These are phyloP conservation scores for Thelonectria discophora DNA, from an alignment of 2,329 filamentous ascomycete genomes.

Conservation along the genomic window DNA sequence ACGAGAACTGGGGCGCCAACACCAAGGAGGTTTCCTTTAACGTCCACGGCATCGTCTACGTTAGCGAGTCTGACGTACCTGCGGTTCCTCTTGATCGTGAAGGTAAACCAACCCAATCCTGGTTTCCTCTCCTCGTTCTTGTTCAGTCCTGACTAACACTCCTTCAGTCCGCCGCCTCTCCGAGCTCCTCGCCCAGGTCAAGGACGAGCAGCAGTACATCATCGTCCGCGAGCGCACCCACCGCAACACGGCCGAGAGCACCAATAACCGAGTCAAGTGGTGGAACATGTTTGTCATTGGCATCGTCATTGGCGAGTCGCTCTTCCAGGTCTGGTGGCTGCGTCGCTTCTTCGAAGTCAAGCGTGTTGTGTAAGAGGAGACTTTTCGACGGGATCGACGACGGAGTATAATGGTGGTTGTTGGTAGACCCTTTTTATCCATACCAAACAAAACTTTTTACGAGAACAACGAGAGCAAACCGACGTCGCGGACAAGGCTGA, in stretches of 20 bases:
- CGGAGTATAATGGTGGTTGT: too few relatives aligned
- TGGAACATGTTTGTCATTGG: slow-evolving; percentile 98
- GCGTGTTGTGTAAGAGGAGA: slow-evolving; percentile 65
- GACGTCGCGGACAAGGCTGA: background rate
- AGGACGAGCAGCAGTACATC: slow-evolving; percentile 98
- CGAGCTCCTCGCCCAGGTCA: slow-evolving; percentile 88
- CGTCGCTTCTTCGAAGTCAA: slow-evolving; percentile 96
- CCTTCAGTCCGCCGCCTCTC: slow-evolving; percentile 78
- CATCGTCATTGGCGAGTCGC: slow-evolving; percentile 86
- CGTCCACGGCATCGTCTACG: slow-evolving; percentile 97
- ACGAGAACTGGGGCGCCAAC: slow-evolving; percentile 95
- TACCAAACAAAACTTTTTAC: background rate
- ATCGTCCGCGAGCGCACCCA: slow-evolving; percentile 94
- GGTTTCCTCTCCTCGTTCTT: slow-evolving; percentile 4
- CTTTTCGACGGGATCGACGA: too few relatives aligned
- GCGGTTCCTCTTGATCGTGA: slow-evolving; percentile 91
- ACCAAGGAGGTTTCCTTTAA: slow-evolving; percentile 99
- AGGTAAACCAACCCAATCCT: slow-evolving; percentile 62
- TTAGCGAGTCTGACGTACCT: slow-evolving; percentile 84
- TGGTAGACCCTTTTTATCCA: background rate
- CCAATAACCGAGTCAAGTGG: slow-evolving; percentile 97
- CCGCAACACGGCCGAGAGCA: slow-evolving; percentile 98
- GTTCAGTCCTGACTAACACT: slow-evolving; percentile 25
- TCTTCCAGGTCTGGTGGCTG: slow-evolving; percentile 99
- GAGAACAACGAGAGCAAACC: background rate